Conservation (phyloP, 805 yeast genomes). For the Wickerhamia fluorescens region DNA sequence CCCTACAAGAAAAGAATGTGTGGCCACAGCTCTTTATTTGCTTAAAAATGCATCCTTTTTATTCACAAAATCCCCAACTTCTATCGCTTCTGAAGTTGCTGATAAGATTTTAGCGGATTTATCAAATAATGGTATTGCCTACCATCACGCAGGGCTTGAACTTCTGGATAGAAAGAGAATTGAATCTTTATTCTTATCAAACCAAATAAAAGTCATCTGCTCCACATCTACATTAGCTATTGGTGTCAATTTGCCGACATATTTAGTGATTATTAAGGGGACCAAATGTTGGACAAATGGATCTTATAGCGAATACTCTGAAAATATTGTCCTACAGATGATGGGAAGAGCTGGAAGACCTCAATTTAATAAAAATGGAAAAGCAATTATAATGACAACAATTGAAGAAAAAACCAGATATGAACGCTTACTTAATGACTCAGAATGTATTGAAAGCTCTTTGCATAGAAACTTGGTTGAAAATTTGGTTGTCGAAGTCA, state of each 20-base stretch:
- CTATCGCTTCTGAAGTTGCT: conserved; percentile 5
- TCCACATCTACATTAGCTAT: conserved; percentile 56
- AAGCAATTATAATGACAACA: conserved; percentile 44
- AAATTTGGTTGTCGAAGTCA: neutral
- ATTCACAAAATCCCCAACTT: neutral
- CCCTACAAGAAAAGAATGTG: conserved; percentile 44
- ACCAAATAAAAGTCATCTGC: conserved; percentile 39
- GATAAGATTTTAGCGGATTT: conserved; percentile 21
- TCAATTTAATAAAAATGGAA: conserved; percentile 45
- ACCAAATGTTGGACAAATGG: conserved; percentile 52
- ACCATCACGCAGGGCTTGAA: conserved; percentile 54
- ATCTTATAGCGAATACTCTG: conserved; percentile 45
- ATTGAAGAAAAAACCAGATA: conserved; percentile 26
- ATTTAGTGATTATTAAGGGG: conserved; percentile 53
- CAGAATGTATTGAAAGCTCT: conserved; percentile 41
- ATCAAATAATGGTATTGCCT: conserved; percentile 36
- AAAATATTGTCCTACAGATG: conserved; percentile 41
- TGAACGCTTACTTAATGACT: conserved; percentile 31
- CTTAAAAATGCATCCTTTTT: conserved; percentile 8
- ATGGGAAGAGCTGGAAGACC: conserved; percentile 59
- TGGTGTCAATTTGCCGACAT: conserved; percentile 58
- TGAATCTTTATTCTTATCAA: conserved; percentile 39
- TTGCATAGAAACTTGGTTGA: conserved; percentile 17
- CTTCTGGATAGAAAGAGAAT: conserved; percentile 38
- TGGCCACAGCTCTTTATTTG: conserved; percentile 39